Conservation (phyloP, 2,329 filamentous ascomycete species). For the Aspergillus hiratsukae region DNA sequence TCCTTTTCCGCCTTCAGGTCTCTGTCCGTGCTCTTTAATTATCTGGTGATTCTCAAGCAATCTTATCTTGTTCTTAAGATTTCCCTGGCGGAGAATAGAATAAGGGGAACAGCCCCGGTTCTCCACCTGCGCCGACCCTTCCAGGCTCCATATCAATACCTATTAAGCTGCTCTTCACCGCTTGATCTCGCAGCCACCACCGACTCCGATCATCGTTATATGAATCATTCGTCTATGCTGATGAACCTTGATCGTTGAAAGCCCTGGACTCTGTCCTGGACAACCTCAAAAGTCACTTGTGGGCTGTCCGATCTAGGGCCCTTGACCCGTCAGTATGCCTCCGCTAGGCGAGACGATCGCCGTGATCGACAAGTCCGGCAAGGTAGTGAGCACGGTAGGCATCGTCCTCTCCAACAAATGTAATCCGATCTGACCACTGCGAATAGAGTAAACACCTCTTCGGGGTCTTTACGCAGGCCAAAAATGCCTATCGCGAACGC, state of each 20-base stretch:
- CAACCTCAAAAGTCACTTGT: neutral
- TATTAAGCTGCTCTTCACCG: slow-evolving; percentile 18
- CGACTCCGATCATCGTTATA: slow-evolving; percentile 4
- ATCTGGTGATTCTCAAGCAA: neutral
- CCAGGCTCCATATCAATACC: slow-evolving; percentile 10
- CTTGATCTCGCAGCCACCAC: slow-evolving; percentile 14
- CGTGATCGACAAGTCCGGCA: slow-evolving; percentile 85
- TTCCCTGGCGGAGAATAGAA: slow-evolving; percentile 10
- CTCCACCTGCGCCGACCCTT: neutral
- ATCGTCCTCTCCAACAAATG: slow-evolving; percentile 1
- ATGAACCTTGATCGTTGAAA: slow-evolving; percentile 11
- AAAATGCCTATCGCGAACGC: slow-evolving; percentile 79
- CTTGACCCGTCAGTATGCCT: slow-evolving; percentile 19
- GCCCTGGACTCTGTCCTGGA: neutral
- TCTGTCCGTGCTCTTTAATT: neutral
- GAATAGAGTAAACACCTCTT: slow-evolving; percentile 80
- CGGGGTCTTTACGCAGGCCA: slow-evolving; percentile 87
- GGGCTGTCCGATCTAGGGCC: neutral
- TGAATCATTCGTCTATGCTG: slow-evolving; percentile 1
- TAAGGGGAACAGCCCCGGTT: neutral
- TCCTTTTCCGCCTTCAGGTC: neutral
- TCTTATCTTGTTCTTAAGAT: neutral
- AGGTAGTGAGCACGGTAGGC: slow-evolving; percentile 82
- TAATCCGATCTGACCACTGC: slow-evolving; percentile 15
- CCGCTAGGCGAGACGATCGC: slow-evolving; percentile 67